Evolutionary conservation across 1,284 basidiomycete genomes (phyloP).

Genomic region (Meripilus lineatus): DNA sequence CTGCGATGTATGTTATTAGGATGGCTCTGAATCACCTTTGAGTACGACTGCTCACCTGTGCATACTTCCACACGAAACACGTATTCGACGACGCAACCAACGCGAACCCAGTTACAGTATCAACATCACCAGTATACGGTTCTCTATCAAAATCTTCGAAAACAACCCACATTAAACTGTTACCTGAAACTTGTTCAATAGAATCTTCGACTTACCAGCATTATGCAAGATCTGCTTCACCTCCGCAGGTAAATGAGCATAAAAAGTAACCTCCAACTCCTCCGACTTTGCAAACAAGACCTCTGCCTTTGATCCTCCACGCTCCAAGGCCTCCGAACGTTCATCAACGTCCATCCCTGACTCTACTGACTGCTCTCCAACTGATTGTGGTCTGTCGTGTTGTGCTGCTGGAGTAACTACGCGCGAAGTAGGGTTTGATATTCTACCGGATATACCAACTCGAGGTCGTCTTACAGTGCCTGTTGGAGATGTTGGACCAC

Average conservation of each 20-base stretch:
- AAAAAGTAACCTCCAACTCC: slow-evolving; percentile 64
- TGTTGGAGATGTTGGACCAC: no score
- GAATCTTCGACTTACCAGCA: slow-evolving; percentile 42
- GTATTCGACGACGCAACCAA: slow-evolving; percentile 66
- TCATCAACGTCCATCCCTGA: slow-evolving; percentile 64
- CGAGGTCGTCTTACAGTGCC: no score
- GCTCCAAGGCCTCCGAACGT: slow-evolving; percentile 23
- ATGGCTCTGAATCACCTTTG: not conserved
- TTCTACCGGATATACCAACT: no score
- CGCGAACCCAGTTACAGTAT: slow-evolving; percentile 66
- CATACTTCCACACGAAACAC: slow-evolving; percentile 81
- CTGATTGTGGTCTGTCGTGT: no score
- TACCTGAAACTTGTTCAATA: not conserved
- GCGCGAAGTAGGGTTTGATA: no score
- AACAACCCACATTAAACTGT: not conserved
- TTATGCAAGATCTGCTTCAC: slow-evolving; percentile 65
- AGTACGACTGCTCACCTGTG: slow-evolving; percentile 41
- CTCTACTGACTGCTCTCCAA: slow-evolving; percentile 11
- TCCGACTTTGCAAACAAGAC: slow-evolving; percentile 66
- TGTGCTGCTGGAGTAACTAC: slow-evolving; percentile 28
- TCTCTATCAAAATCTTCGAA: slow-evolving; percentile 60
- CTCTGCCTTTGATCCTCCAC: slow-evolving; percentile 37
- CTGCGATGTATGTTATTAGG: slow-evolving; percentile 23
- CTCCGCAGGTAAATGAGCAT: slow-evolving; percentile 67
- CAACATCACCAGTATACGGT: slow-evolving; percentile 65